Evolutionary conservation across 2,329 filamentous ascomycete genomes (phyloP), one percentile per base, ranked within the genome.

Genomic region (Diaporthe batatas): DNA sequence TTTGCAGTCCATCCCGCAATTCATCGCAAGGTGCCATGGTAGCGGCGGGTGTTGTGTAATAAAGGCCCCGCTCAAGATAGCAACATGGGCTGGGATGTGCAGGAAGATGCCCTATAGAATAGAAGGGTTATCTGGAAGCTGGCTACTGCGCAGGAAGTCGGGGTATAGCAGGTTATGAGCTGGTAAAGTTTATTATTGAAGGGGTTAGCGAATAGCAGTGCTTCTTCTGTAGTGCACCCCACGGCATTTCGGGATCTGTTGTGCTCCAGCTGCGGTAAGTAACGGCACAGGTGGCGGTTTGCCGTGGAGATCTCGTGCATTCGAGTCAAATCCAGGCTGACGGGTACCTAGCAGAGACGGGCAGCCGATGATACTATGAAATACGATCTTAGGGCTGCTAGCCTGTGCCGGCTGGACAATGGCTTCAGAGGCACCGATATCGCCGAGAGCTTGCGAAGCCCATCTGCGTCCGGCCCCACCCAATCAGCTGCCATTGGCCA

Each of bases 401-500:
- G 21, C 29, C 14, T 18, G 12, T 39, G 39, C 39, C 6, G 39
- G 39, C 59, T 29, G 5, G 25, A 44, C 36, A 11, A 42, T n/a
- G n/a, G n/a, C n/a, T 32, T 8, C 21, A 25, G 11, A 39, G 14
- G 36, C 23, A 62, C 55, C 68, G 68, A 62, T 70, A 62, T 70
- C 68, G 68, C 68, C 51, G 32, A 36, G 21, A 53, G 47, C 55
- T 39, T 14, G 29, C 10, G 44, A 25, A 53, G 55, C 54, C 21
- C n/a, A 39, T 21, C 44, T 29, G 58, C 36, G 34, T 6, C 39
- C 10, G 58, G 21, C 58, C 8, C 58, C 58, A 62, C 58, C 36
- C 39, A 62, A 47, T 32, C 25, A 44, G 39, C 58, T 62, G 29
- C 39, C 58, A 62, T 62, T 62, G 58, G 58, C 58, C 58, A 47